These are phyloP conservation scores for Cymbopogon citratus DNA, from an alignment of 176 grass and related monocot genomes.

Conservation along the genomic window DNA sequence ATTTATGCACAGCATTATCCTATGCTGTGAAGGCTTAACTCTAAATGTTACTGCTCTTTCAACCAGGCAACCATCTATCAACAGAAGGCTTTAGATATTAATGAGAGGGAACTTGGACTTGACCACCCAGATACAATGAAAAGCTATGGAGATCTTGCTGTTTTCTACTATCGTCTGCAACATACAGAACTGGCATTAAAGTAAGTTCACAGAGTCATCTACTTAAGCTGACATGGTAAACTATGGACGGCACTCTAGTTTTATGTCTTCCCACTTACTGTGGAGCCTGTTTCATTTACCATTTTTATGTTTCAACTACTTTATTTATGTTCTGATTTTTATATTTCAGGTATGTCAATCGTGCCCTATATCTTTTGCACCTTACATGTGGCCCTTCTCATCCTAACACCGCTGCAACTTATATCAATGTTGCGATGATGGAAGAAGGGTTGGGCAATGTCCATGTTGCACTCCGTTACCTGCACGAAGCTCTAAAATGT, in stretches of 20 bases:
- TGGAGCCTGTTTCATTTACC: background rate
- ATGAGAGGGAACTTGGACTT: conserved; percentile 97
- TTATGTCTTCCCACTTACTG: conserved; percentile 14
- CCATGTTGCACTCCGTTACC: conserved; percentile 89
- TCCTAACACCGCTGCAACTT: conserved; percentile 98
- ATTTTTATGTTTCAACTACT: conserved; percentile 1
- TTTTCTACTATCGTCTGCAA: conserved; percentile 99
- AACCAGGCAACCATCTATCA: conserved; percentile 97
- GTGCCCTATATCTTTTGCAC: conserved; percentile 92
- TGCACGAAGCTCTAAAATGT: conserved; percentile 95
- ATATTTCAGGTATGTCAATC: conserved; percentile 85
- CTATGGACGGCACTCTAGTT: background rate
- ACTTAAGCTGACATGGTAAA: conserved; percentile 16
- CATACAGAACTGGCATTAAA: conserved; percentile 96
- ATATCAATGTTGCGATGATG: conserved; percentile 99
- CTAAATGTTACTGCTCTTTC: conserved; percentile 26
- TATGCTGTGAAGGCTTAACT: conserved; percentile 17
- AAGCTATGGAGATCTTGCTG: conserved; percentile 99
- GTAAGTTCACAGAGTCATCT: conserved; percentile 39
- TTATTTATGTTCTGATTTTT: conserved; percentile 11
- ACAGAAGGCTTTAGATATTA: conserved; percentile 97
- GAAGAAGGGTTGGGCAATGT: conserved; percentile 99
- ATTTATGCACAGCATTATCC: background rate
- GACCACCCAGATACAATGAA: conserved; percentile 99
- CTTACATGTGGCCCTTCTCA: conserved; percentile 93